Conservation (phyloP, 495 filamentous ascomycete species). For the Thozetella sp. region DNA sequence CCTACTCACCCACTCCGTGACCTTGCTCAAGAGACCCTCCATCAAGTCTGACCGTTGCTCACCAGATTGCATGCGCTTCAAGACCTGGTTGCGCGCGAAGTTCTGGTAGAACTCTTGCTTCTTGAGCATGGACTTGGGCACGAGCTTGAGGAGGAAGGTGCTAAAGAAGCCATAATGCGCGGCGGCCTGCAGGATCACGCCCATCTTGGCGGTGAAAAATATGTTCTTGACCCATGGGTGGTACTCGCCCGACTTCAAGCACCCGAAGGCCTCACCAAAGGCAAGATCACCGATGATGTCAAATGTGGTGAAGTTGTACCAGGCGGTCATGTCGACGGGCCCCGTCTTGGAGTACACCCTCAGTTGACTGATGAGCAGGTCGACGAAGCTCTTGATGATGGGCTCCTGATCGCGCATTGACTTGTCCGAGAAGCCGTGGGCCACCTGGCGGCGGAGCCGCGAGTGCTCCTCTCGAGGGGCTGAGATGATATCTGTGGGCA, state of each 20-base stretch:
- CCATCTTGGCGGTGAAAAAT: slow-evolving; percentile 36
- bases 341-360: slow-evolving; percentile 29
- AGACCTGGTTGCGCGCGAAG: slow-evolving; percentile 37
- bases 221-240: slow-evolving; percentile 58
- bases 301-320: slow-evolving; percentile 64
- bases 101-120: slow-evolving; percentile 34
- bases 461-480: slow-evolving; percentile 39
- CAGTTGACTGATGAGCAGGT: slow-evolving; percentile 47
- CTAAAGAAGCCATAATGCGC: slow-evolving; percentile 27
- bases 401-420: slow-evolving; percentile 46
- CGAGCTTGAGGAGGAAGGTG: slow-evolving; percentile 20
- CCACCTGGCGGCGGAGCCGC: slow-evolving; percentile 43
- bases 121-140: slow-evolving; percentile 19
- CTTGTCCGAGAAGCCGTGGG: slow-evolving; percentile 56
- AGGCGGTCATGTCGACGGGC: slow-evolving; percentile 45
- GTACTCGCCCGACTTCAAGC: slow-evolving; percentile 45
- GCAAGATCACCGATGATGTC: slow-evolving; percentile 64
- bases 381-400: slow-evolving; percentile 42
- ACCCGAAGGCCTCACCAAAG: slow-evolving; percentile 60
- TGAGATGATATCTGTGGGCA: slow-evolving; percentile 30
- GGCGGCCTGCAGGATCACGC: slow-evolving; percentile 32
- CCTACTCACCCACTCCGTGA: slow-evolving; percentile 44
- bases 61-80: slow-evolving; percentile 36
- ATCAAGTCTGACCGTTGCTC: slow-evolving; percentile 47
- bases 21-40: slow-evolving; percentile 48